Evolutionary conservation across 306 rosid genomes (phyloP), one percentile per base, ranked within the genome.

Genomic region (Carpinus fangiana): DNA sequence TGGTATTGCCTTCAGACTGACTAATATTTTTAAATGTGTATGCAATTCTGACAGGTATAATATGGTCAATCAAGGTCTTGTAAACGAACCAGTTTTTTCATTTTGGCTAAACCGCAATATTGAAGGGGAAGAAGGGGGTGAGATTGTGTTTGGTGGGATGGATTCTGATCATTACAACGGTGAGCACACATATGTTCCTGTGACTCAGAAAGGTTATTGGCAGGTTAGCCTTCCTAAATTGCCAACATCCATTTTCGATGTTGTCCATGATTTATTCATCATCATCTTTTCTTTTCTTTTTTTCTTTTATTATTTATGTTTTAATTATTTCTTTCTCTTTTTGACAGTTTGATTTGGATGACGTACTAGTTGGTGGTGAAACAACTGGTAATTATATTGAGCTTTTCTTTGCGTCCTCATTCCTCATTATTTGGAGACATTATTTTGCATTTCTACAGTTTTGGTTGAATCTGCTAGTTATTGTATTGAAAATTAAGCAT

Each of bases 161-260:
- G 84, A 84, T 73, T 28, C 87, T 13, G 56, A 73, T 80, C 87
- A 81, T 62, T 81, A 59, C 85, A 81, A 78, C 21, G 82, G 88
- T n/a, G 82, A 81, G 52, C 88, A 81, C 78, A 84, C 80, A n/a
- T 81, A 77, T 48, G 80, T 81, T 57, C 84, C 82, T 31, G 74
- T 84, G 46, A 73, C 84, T 47, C 84, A 53, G 48, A 84, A 80
- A 77, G 87, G 87, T 43, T 80, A 80, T 61, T 84, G 84, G 87
- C 87, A 80, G 82, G 82, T 84, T 69, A 61, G 31, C 76, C 73
- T 45, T 28, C 43, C 55, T 50, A 80, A 76, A 50, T 50, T 47
- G 1, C 61, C 18, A 28, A 26, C 60, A 3, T 72, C 76, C 46
- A 23, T 72, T 65, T 41, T 11, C 1, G 17, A 7, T 9, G 57